phyloP scores from a whole-genome alignment of 129 eudicot genomes.

The Solidago caesia region DNA sequence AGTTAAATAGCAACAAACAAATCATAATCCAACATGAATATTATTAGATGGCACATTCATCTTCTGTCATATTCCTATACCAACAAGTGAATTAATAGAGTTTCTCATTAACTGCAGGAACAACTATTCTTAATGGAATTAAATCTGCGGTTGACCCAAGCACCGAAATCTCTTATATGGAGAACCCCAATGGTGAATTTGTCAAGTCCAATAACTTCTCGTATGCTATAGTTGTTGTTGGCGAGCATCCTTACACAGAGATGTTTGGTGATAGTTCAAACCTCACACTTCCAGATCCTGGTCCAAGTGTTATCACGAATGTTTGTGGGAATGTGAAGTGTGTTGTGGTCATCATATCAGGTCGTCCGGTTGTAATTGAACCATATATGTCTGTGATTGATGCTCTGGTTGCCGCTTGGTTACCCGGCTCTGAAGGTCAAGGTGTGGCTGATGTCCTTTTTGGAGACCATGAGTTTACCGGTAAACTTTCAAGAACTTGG shows the following conservation, averaged over 20 bases:
- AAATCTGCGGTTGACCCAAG: conserved; percentile 42
- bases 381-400: conserved; percentile 53
- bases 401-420: conserved; percentile 79
- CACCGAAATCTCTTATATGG: conserved; percentile 46
- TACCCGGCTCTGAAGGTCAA: conserved; percentile 71
- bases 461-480: conserved; percentile 58
- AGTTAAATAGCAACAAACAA: neutral
- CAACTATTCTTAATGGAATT: conserved; percentile 58
- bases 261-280: conserved; percentile 57
- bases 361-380: conserved; percentile 62
- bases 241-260: conserved; percentile 70
- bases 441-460: conserved; percentile 76
- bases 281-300: conserved; percentile 59
- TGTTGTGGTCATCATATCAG: conserved; percentile 58
- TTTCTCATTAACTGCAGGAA: conserved; percentile 45
- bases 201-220: conserved; percentile 47
- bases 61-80: neutral
- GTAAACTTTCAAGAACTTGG: conserved; percentile 66
- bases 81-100: neutral
- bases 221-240: conserved; percentile 61
- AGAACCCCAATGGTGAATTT: conserved; percentile 43
- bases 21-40: neutral
- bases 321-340: conserved; percentile 54
- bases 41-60: neutral
- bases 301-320: conserved; percentile 51